These are phyloP conservation scores for Acrasis kona DNA, from an alignment of 78 protist genomes.

Conservation along the genomic window DNA sequence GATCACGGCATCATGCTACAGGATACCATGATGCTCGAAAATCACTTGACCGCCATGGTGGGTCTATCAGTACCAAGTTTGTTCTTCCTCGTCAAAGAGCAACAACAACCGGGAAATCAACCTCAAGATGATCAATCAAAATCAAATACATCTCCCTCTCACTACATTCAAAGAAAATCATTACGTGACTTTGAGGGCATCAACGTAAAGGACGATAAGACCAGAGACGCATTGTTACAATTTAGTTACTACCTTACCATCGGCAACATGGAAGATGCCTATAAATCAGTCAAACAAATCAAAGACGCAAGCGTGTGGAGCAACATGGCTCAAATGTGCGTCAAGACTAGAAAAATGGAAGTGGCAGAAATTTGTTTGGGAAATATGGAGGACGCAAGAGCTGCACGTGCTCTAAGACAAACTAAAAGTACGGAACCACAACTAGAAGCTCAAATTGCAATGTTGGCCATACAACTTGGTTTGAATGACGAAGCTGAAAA, in stretches of 20 bases:
- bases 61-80: constrained; percentile 35
- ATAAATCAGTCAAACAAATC: constrained; percentile 40
- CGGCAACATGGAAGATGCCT: constrained; percentile 81
- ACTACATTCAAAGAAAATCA: neutral
- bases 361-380: constrained; percentile 66
- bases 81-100: neutral
- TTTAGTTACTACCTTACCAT: constrained; percentile 50
- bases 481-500: constrained; percentile 37
- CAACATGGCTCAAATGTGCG: constrained; percentile 67
- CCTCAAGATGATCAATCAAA: neutral
- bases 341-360: constrained; percentile 49
- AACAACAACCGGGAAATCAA: neutral
- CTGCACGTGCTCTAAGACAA: constrained; percentile 27
- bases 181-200: constrained; percentile 66
- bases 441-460: constrained; percentile 50
- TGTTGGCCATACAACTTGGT: constrained; percentile 57
- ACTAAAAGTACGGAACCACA: constrained; percentile 7
- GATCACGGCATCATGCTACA: neutral
- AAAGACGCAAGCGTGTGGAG: constrained; percentile 43
- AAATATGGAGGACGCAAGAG: constrained; percentile 51
- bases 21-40: neutral
- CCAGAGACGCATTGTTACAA: constrained; percentile 31
- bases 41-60: constrained; percentile 5
- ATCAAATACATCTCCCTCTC: neutral
- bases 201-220: constrained; percentile 8